Base-by-base conservation (phyloP, 495 filamentous ascomycete species). In the Pseudotulostoma volvatum region DNA sequence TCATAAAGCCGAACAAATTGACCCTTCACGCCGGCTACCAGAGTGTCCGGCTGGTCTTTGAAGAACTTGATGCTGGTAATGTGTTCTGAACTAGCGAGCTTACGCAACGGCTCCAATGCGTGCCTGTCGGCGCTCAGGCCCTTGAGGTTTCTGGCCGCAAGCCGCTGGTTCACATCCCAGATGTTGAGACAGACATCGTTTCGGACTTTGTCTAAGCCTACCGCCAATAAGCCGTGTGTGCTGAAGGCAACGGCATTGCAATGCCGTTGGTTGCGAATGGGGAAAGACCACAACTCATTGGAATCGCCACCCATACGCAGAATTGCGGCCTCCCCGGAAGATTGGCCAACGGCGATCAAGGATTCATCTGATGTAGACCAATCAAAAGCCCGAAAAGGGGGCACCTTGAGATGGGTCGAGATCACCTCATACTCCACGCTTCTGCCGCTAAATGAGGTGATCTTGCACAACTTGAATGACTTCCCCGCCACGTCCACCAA, bases 171-270 rank as follows among this genome's bases (percentile, higher is more conserved):
- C 37, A 92, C 68, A 56, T 97, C 92, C 77, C 88, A 97, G 19
- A 96, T 78, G 50, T 94, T 86, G 32, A 97, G 66, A 49, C 84
- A 93, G 42, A 79, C 79, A 56, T 96, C 90, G 55, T 87, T 93
- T 3, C 92, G 76, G 20, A 93, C 84, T 43, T 84, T 72, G 48
- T 97, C 92, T 31, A 96, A 64, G 9, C 84, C 90, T 11, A 85
- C 81, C 13, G 90, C 90, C 44, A 97, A 63, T 41, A 82, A 63
- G 3, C 82, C 79, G 25, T 73, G 68, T 17, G 72, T 74, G 52
- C 76, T 93, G 57, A 97, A 94, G 2, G 85, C 81, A 14, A 96
- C 77, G 8, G 85, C 80, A 54, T 96, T 94, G 52, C 86, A 93
- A 43, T 81, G 78, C 25, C 90, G 76, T 41, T 86, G 77, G 43